Conservation (phyloP, 805 yeast species). For the Candida golubevii region DNA sequence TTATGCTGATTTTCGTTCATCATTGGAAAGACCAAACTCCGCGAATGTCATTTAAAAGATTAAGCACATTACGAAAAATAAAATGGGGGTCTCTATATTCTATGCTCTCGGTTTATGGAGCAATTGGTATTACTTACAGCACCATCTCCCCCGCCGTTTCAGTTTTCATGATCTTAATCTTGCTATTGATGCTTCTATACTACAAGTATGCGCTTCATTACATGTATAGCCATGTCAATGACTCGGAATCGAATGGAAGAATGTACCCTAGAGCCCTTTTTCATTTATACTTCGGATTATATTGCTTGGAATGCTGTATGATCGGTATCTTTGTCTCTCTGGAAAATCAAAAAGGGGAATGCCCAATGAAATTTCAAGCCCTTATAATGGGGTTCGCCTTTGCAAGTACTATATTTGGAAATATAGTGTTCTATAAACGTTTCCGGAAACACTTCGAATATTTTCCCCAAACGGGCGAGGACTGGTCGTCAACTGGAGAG, state of each 20-base stretch:
- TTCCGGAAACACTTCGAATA: conserved; percentile 30
- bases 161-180: conserved; percentile 53
- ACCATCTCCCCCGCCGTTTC: conserved; percentile 76
- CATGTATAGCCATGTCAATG: conserved; percentile 47
- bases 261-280: conserved; percentile 71
- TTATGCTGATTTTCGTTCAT: conserved; percentile 33
- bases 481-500: neutral
- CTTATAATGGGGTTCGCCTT: conserved; percentile 50
- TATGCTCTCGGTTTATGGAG: conserved; percentile 67
- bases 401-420: conserved; percentile 52
- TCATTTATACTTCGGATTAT: conserved; percentile 76
- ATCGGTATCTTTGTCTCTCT: conserved; percentile 72
- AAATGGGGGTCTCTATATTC: conserved; percentile 82
- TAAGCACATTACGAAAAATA: conserved; percentile 42
- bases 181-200: conserved; percentile 52
- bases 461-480: conserved; percentile 21
- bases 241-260: conserved; percentile 63
- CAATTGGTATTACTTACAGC: conserved; percentile 74
- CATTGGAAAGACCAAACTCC: conserved; percentile 54
- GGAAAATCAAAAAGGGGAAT: conserved; percentile 42
- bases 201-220: conserved; percentile 66
- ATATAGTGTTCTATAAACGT: conserved; percentile 45
- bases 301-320: conserved; percentile 73
- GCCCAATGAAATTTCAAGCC: conserved; percentile 45
- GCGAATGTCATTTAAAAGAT: conserved; percentile 46